Evolutionary conservation across 345 rosid species (phyloP), one percentile per base, ranked within the genome.

Genomic region (Erysimum cheiranthoides): DNA sequence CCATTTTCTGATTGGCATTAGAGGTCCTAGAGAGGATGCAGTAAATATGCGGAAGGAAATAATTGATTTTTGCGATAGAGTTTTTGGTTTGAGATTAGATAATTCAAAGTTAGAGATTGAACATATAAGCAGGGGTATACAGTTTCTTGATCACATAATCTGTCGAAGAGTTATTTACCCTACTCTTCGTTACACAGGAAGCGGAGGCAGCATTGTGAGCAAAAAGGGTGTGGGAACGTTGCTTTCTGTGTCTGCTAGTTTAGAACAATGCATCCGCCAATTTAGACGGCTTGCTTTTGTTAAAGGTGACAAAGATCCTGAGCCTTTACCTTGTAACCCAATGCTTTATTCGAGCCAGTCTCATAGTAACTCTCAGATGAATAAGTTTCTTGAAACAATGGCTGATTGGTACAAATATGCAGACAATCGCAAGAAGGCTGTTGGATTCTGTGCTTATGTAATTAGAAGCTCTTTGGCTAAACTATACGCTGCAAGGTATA

Each of bases 311-410:
- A 88, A 80, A 74, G 98, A 95, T 84, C 98, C 98, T 0, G 99
- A 95, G 82, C 97, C 96, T 49, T 80, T 92, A 79, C 97, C 99
- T 45, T 95, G 98, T 80, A 87, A 70, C 73, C 96, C 98, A 1
- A 92, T 95, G 99, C 91, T 95, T 28, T 92, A 89, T 82, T 92
- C 98, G 4, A 85, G 97, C 84, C 99, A 95, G 81, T 92, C 98
- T 79, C 99, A 92, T 84, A 86, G 88, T 42, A 95, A 92, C 79
- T 82, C 98, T 14, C 99, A 92, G 81, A 92, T 95, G 99, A 95
- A 95, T 76, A 95, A 92, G 83, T 89, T 92, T 80, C 97, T 95
- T 50, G 98, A 92, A 83, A 90, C 98, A 58, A 84, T 92, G 91
- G 99, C 99, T 75, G 98, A 95, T 75, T 95, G 99, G 97, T 95